A percentile compares a stretch with the other conserved stretches of the same genome.
Conservation (phyloP, 1,139 yeast species). For the Lodderomyces margitis region DNA sequence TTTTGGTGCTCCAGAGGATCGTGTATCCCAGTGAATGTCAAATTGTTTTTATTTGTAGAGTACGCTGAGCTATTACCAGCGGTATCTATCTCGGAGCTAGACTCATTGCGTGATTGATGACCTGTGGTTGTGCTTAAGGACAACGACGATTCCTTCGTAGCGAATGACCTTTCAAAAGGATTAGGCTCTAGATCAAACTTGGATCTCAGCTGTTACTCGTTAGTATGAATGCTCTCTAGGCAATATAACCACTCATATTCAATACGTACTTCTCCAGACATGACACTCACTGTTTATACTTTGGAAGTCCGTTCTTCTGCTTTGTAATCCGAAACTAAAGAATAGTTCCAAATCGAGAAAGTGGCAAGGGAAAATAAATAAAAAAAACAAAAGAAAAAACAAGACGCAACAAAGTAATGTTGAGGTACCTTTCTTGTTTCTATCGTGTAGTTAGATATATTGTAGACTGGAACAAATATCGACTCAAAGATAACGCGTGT, state of each 20-base stretch:
- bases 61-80: conserved; percentile 6
- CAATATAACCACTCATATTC: neutral
- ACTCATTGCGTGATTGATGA: conserved; percentile 4
- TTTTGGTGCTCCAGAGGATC: neutral
- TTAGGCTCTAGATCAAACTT: conserved; percentile 84
- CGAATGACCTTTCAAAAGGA: conserved; percentile 94
- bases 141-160: conserved; percentile 42
- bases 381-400: neutral
- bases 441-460: too few relatives aligned
- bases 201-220: conserved; percentile 34
- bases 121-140: conserved; percentile 6
- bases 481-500: neutral
- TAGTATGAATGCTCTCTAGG: neutral
- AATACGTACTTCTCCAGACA: conserved; percentile 15
- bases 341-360: neutral
- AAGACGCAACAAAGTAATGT: neutral
- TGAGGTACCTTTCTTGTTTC: neutral
- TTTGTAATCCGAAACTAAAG: conserved; percentile 1
- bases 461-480: neutral
- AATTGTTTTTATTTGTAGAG: conserved; percentile 6
- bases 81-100: conserved; percentile 7
- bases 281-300: conserved; percentile 1
- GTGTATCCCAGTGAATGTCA: neutral
- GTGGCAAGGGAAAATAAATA: too few relatives aligned
- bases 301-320: conserved; percentile 2